Conservation (phyloP, 768 basidiomycete species). For the Boletus rubescentipes region DNA sequence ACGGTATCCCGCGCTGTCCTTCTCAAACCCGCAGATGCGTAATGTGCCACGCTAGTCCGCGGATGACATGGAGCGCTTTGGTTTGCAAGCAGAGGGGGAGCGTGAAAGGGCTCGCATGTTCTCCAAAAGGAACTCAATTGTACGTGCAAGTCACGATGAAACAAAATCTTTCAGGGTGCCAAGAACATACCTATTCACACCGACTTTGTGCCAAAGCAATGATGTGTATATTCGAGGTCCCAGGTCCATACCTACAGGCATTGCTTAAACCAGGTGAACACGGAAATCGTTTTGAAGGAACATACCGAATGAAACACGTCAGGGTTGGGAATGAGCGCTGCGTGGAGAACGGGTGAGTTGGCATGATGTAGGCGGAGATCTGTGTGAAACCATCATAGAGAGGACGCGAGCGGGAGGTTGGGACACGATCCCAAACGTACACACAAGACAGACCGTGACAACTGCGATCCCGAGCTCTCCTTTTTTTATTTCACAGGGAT, state of each 20-base stretch:
- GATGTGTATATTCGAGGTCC: background rate
- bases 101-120: slow-evolving; percentile 7
- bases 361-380: slow-evolving; percentile 15
- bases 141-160: slow-evolving; percentile 5
- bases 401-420: background rate
- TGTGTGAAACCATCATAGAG: background rate
- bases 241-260: slow-evolving; percentile 6
- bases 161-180: background rate
- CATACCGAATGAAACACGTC: slow-evolving; percentile 10
- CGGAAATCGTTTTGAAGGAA: background rate
- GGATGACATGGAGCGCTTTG: slow-evolving; percentile 19
- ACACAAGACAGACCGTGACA: background rate
- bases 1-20: slow-evolving; percentile 1
- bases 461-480: background rate
- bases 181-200: slow-evolving; percentile 9
- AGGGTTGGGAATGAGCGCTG: background rate
- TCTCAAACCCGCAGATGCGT: slow-evolving; percentile 11
- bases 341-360: background rate
- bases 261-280: background rate
- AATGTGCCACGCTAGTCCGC: slow-evolving; percentile 20
- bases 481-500: background rate
- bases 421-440: background rate
- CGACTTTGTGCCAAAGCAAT: background rate
- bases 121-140: slow-evolving; percentile 17
- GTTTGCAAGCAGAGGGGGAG: slow-evolving; percentile 9